Conservation (phyloP, 2,329 filamentous ascomycete genomes). For the Trichoderma brevicompactum region DNA sequence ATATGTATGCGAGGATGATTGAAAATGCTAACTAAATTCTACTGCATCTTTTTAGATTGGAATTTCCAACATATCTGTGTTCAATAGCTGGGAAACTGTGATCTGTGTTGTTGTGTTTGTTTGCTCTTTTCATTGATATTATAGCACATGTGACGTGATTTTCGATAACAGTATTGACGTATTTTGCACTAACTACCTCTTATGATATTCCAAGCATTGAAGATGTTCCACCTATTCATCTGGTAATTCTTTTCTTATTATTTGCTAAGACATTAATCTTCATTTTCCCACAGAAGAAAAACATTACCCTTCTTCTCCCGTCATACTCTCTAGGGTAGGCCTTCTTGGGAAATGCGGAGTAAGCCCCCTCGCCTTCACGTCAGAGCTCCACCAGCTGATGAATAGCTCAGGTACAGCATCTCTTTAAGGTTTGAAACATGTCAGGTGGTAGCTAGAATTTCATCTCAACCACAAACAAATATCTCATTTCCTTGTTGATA, state of each 20-base stretch:
- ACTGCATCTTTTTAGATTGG: fast-evolving
- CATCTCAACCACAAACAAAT: neutral
- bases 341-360: conserved; percentile 3
- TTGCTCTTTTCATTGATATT: no score
- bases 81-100: neutral
- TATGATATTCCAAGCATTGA: no score
- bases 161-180: no score
- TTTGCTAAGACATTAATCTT: no score
- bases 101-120: no score
- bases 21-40: no score
- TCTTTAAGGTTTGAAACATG: conserved; percentile 2
- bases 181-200: no score
- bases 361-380: conserved; percentile 20
- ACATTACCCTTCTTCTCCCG: neutral
- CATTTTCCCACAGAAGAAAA: no score
- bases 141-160: no score
- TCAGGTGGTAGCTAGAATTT: neutral
- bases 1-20: neutral
- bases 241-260: no score
- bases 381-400: conserved; percentile 23
- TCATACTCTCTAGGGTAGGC: conserved; percentile 11
- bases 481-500: no score
- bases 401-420: conserved; percentile 9
- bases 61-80: neutral
- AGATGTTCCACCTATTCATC: no score